Evolutionary conservation across 192 early-diverging fungal species (phyloP).

Genomic region (Coemansia sp.): DNA sequence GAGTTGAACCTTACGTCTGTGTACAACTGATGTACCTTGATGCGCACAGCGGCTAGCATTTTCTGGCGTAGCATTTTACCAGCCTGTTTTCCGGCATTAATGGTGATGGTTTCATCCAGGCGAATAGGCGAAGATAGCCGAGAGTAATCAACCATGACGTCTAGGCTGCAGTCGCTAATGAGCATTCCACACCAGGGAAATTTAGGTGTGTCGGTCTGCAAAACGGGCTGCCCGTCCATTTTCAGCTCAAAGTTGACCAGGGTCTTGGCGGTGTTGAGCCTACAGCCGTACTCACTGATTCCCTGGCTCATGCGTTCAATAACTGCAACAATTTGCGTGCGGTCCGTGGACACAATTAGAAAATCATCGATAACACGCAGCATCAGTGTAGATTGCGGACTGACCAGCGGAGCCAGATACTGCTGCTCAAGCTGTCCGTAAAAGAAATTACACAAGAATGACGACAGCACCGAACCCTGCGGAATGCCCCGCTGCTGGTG

Average conservation of each 20-base stretch:
- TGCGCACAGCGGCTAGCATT: conserved; percentile 29
- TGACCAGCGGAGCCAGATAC: conserved; percentile 49
- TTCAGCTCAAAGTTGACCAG: conserved; percentile 70
- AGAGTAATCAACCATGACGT: conserved; percentile 69
- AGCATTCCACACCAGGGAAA: conserved; percentile 78
- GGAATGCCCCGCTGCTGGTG: conserved; percentile 80
- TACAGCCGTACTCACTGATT: conserved; percentile 70
- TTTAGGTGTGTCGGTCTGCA: conserved; percentile 14
- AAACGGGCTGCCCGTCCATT: conserved; percentile 30
- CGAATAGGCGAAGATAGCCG: conserved; percentile 52
- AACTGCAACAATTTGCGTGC: conserved; percentile 56
- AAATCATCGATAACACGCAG: conserved; percentile 85
- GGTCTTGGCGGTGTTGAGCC: conserved; percentile 74
- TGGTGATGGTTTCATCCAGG: conserved; percentile 52
- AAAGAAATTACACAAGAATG: conserved; percentile 84
- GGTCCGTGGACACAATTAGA: conserved; percentile 66
- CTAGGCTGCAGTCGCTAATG: conserved; percentile 64
- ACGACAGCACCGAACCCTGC: conserved; percentile 86
- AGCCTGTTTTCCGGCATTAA: conserved; percentile 41
- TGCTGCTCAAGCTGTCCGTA: conserved; percentile 73
- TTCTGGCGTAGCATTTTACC: conserved; percentile 54
- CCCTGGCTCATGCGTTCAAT: conserved; percentile 60
- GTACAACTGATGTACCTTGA: conserved; percentile 56
- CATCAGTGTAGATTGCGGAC: conserved; percentile 57
- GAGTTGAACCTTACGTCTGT: conserved; percentile 67